Evolutionary conservation across 2,329 filamentous ascomycete genomes (phyloP), one percentile per base, ranked within the genome.

Genomic region (Trichophyton benhamiae): DNA sequence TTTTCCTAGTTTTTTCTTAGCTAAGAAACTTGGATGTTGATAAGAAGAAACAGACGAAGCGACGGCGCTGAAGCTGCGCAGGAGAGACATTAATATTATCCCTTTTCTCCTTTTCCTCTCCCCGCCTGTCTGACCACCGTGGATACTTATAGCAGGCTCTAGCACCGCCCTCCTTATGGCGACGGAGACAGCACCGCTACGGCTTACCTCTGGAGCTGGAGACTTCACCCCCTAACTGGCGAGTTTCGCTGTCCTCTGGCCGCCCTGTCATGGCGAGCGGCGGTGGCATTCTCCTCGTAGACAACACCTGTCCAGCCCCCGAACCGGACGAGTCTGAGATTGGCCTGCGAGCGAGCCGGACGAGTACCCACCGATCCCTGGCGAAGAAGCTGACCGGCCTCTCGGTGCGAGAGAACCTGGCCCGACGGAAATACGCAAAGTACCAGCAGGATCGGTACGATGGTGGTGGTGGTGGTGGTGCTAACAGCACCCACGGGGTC

Each of bases 381-480:
- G 61, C 69, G 7, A 72, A 69, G 62, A 68, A 66, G n/a, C 58
- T 73, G 9, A 73, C 70, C 13, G 69, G 65, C 11, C 64, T 64
- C 25, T 74, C 75, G 0, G 69, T 78, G n/a, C 73, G 72, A 53
- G 71, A 72, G 17, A 72, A 73, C 55, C 68, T 76, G 15, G 67
- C 69, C 7, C 74, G 71, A 61, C 68, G 77, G 41, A 79, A 77
- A 68, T 79, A 79, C 61, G 74, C 75, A 17, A 79, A 78, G 69
- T 79, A 74, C 72, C 76, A 79, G 76, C 70, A 85, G 72, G 69
- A 85, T 70, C 70, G 81, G 76, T 66, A 83, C 72, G 58, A 76
- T 76, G 17, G 20, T 5, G 38, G 76, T 76, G 17, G 20, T 76
- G 17, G 20, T 5, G 38, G 76, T 76, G 17, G 20, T 13, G 53